Conservation (phyloP, 148 eudicot genomes). For the Camellia sinensis region DNA sequence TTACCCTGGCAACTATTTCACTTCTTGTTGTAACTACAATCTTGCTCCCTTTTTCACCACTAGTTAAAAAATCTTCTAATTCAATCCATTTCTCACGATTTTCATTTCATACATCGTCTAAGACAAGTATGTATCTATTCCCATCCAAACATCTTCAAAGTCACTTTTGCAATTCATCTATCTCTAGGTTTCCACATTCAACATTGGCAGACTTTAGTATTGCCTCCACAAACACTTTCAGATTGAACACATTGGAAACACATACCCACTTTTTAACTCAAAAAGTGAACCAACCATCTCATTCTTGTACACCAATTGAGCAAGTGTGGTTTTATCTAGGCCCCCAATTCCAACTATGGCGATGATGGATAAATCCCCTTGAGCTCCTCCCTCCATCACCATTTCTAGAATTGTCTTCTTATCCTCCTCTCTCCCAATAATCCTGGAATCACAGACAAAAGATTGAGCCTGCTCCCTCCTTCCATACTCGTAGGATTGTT, state of each 20-base stretch:
- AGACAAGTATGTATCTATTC: constrained; percentile 14
- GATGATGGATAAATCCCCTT: background rate
- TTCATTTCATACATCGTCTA: constrained; percentile 22
- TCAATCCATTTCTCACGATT: constrained; percentile 11
- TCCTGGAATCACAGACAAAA: background rate
- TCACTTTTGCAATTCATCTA: background rate
- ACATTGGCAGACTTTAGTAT: background rate
- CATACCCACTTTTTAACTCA: constrained; percentile 16
- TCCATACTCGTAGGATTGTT: background rate
- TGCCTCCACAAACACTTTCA: background rate
- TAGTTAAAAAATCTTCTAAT: background rate
- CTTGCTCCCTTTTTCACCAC: constrained; percentile 13
- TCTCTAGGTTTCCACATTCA: background rate
- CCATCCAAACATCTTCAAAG: background rate
- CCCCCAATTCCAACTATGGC: constrained; percentile 33
- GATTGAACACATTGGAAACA: constrained; percentile 9
- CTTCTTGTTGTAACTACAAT: constrained; percentile 15
- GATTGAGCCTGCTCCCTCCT: constrained; percentile 9
- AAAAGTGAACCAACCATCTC: background rate
- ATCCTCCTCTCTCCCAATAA: constrained; percentile 18
- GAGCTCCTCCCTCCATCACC: background rate
- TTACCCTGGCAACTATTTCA: background rate
- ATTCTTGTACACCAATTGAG: constrained; percentile 14
- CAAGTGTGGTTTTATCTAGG: constrained; percentile 28
- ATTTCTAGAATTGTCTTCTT: background rate